phyloP scores from a whole-genome alignment of 768 basidiomycete species.

The Lenzites betulinus region DNA sequence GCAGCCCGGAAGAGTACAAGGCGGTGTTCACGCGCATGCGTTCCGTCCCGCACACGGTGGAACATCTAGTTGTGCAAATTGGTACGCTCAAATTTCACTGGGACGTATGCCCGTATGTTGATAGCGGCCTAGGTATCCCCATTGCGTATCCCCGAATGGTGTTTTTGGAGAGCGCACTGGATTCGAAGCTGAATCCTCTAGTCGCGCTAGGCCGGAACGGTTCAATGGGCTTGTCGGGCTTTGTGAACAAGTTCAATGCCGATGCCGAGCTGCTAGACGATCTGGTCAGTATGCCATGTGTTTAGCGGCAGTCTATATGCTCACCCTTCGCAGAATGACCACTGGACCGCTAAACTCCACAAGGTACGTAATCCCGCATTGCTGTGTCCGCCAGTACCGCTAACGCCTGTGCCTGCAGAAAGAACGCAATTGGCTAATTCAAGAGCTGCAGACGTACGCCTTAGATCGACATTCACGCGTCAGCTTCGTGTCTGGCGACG shows the following conservation, averaged over 20 bases:
- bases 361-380: slow-evolving; percentile 51
- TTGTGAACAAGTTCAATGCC: slow-evolving; percentile 90
- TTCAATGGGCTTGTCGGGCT: slow-evolving; percentile 67
- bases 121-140: slow-evolving; percentile 54
- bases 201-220: slow-evolving; percentile 72
- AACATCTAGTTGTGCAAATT: slow-evolving; percentile 84
- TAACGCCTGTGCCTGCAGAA: slow-evolving; percentile 45
- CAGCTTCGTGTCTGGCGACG: slow-evolving; percentile 90
- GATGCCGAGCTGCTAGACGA: slow-evolving; percentile 95
- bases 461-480: slow-evolving; percentile 64
- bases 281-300: slow-evolving; percentile 48
- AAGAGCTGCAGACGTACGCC: slow-evolving; percentile 76
- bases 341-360: slow-evolving; percentile 84
- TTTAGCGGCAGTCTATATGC: background rate
- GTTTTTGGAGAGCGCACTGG: slow-evolving; percentile 78
- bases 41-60: slow-evolving; percentile 61
- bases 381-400: slow-evolving; percentile 3
- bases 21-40: slow-evolving; percentile 67
- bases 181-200: slow-evolving; percentile 84
- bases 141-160: slow-evolving; percentile 95
- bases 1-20: slow-evolving; percentile 70
- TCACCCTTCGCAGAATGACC: slow-evolving; percentile 64
- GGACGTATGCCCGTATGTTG: background rate
- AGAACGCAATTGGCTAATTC: slow-evolving; percentile 90
- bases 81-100: slow-evolving; percentile 42